A percentile compares a stretch with the other conserved stretches of the same genome.
Evolutionary conservation across 192 early-diverging fungal species (phyloP).

Genomic region (Umbelopsis vinacea): DNA sequence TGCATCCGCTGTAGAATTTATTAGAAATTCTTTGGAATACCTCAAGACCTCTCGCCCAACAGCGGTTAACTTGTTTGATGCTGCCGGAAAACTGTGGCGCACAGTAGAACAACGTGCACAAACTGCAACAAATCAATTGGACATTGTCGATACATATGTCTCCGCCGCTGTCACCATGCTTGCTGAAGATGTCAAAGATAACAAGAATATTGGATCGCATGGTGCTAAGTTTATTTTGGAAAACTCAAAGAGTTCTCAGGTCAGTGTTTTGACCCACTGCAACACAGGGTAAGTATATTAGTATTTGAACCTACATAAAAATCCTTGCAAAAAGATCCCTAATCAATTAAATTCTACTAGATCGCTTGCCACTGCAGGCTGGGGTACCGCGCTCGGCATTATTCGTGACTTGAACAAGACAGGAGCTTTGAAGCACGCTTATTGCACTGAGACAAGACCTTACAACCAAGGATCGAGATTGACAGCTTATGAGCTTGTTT

Average conservation of each 20-base stretch:
- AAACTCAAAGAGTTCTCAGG: conserved; percentile 41
- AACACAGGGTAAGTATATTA: conserved; percentile 82
- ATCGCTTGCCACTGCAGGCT: conserved; percentile 78
- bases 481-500: conserved; percentile 92
- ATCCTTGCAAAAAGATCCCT: conserved; percentile 15
- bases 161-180: conserved; percentile 83
- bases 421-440: conserved; percentile 72
- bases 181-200: conserved; percentile 83
- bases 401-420: conserved; percentile 73
- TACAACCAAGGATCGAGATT: conserved; percentile 98
- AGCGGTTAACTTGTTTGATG: conserved; percentile 96
- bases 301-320: neutral
- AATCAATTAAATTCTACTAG: conserved; percentile 27
- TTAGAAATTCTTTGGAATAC: conserved; percentile 69
- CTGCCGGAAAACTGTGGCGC: conserved; percentile 58
- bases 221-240: conserved; percentile 80
- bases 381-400: conserved; percentile 95
- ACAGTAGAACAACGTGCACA: conserved; percentile 38
- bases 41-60: conserved; percentile 93
- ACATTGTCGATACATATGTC: conserved; percentile 69
- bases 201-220: conserved; percentile 79
- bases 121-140: conserved; percentile 31
- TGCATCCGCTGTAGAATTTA: conserved; percentile 50
- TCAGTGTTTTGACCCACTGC: conserved; percentile 91
- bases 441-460: conserved; percentile 95